These are phyloP conservation scores for Saccharum officinarum DNA, from an alignment of 176 grass and related monocot genomes.

Conservation along the genomic window DNA sequence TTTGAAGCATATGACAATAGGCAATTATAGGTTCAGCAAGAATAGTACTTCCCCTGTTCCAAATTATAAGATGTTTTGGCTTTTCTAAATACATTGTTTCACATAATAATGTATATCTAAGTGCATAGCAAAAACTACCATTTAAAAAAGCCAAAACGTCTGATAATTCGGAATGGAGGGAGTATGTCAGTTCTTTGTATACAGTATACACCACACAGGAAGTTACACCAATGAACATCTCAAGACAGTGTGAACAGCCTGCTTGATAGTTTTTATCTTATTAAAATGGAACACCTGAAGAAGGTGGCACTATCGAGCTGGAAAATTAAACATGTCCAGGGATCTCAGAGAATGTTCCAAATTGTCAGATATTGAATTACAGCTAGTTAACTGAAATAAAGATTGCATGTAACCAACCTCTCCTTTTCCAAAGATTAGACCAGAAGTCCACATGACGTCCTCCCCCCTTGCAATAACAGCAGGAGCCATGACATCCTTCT, in stretches of 20 bases:
- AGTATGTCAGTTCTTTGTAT: neutral
- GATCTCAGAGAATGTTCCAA: neutral
- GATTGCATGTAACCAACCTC: constrained; percentile 50
- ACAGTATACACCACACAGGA: neutral
- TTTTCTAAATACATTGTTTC: neutral
- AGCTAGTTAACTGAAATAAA: neutral
- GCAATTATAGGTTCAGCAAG: neutral
- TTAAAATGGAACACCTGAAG: neutral
- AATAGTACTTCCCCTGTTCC: neutral
- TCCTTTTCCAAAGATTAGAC: constrained; percentile 60
- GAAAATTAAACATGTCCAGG: neutral
- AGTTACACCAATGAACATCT: neutral
- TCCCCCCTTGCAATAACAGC: constrained; percentile 52
- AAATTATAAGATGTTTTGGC: neutral
- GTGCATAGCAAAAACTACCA: neutral
- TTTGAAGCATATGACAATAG: neutral
- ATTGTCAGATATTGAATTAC: neutral
- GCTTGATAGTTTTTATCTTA: neutral
- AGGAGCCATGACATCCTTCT: constrained; percentile 68
- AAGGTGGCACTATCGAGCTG: neutral
- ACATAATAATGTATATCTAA: neutral
- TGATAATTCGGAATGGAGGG: neutral
- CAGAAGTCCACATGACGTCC: constrained; percentile 84
- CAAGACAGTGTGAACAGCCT: neutral
- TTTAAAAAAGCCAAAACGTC: neutral